Evolutionary conservation across 1,284 basidiomycete genomes (phyloP).

Genomic region (Xerocomus minutiporus): DNA sequence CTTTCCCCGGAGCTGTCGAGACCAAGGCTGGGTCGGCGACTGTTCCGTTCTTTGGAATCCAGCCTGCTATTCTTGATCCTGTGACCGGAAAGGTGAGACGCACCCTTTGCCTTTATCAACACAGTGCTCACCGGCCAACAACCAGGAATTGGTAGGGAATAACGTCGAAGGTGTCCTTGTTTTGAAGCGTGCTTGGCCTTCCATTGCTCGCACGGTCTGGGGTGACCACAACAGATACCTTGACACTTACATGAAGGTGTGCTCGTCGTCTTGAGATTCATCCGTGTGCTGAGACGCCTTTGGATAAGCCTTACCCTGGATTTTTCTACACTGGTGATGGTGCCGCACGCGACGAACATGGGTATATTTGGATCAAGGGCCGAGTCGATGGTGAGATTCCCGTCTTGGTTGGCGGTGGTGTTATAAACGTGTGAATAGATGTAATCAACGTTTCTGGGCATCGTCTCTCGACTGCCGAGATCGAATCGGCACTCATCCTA

Average conservation of each 20-base stretch:
- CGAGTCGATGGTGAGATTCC: slow-evolving; percentile 82
- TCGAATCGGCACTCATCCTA: slow-evolving; percentile 92
- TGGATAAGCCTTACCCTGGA: slow-evolving; percentile 68
- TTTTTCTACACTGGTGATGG: slow-evolving; percentile 97
- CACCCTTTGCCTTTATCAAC: slow-evolving; percentile 1
- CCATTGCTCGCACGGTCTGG: slow-evolving; percentile 92
- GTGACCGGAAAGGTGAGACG: slow-evolving; percentile 53
- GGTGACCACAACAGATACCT: slow-evolving; percentile 88
- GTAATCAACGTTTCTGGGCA: slow-evolving; percentile 96
- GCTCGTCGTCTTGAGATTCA: slow-evolving; percentile 2
- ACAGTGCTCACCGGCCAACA: neutral
- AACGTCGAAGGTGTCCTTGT: slow-evolving; percentile 90
- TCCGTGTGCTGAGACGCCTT: slow-evolving; percentile 1
- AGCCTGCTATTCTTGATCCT: slow-evolving; percentile 86
- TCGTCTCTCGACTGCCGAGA: slow-evolving; percentile 94
- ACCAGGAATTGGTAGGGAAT: slow-evolving; percentile 70
- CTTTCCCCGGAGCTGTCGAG: slow-evolving; percentile 91
- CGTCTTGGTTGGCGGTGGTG: slow-evolving; percentile 4
- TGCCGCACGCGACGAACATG: slow-evolving; percentile 89
- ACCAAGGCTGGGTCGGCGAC: slow-evolving; percentile 97
- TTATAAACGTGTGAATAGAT: slow-evolving; percentile 41
- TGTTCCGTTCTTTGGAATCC: slow-evolving; percentile 96
- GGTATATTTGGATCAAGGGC: slow-evolving; percentile 98
- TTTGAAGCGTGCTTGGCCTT: slow-evolving; percentile 89
- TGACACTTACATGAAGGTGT: slow-evolving; percentile 88